A percentile compares a stretch with the other conserved stretches of the same genome.
Conservation (phyloP, 2,329 filamentous ascomycete species). For the Calonectria multiphialidica region DNA sequence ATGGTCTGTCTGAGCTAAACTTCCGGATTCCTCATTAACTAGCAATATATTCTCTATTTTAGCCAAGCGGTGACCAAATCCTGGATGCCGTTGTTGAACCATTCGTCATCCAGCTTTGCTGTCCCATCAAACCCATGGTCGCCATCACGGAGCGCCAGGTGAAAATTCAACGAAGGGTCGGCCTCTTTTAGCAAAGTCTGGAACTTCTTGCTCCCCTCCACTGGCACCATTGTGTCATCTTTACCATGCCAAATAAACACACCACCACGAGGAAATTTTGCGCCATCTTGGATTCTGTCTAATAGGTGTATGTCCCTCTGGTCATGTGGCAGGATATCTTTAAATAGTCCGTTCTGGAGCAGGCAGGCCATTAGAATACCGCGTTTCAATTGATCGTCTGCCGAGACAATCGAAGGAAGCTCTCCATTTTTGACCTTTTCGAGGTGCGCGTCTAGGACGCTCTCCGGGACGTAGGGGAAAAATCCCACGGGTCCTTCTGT, state of each 20-base stretch:
- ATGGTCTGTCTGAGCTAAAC: no score
- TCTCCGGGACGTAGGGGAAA: background rate
- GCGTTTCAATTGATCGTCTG: background rate
- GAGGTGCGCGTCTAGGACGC: background rate
- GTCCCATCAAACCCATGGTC: slow-evolving; percentile 11
- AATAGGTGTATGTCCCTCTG: slow-evolving; percentile 5
- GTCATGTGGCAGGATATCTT: background rate
- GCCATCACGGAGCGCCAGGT: background rate
- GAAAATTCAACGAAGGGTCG: background rate
- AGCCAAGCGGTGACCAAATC: background rate
- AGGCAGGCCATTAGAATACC: background rate
- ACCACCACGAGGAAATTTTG: slow-evolving; percentile 5
- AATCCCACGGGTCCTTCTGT: background rate
- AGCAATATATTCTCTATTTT: background rate
- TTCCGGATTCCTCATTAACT: no score
- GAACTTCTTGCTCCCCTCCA: background rate
- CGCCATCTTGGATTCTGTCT: slow-evolving; percentile 5
- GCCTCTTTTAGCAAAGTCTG: background rate
- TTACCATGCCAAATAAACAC: slow-evolving; percentile 14
- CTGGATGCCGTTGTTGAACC: background rate
- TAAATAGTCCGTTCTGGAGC: background rate
- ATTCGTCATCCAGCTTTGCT: slow-evolving; percentile 1
- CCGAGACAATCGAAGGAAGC: background rate
- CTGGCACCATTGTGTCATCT: slow-evolving; percentile 2
- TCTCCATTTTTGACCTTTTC: background rate